phyloP scores from a whole-genome alignment of 768 basidiomycete genomes.

The Hygrocybe coccinea region DNA sequence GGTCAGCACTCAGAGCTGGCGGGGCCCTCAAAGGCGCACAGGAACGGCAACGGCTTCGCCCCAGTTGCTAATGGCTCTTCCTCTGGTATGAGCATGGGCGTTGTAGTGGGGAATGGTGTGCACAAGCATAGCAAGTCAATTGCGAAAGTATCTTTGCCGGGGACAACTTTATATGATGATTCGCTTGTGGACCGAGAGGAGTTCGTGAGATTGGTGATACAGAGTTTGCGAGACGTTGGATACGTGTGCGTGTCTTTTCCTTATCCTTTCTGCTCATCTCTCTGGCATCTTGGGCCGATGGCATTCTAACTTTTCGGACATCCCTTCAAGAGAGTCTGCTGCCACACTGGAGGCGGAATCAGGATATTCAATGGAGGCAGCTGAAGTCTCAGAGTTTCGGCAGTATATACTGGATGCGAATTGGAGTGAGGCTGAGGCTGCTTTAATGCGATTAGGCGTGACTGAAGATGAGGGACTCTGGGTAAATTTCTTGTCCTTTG shows the following conservation, averaged over 20 bases:
- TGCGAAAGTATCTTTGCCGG: slow-evolving; percentile 61
- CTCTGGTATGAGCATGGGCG: slow-evolving; percentile 13
- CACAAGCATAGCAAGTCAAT: slow-evolving; percentile 50
- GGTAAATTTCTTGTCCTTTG: slow-evolving; percentile 39
- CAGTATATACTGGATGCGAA: slow-evolving; percentile 71
- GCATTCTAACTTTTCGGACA: background rate
- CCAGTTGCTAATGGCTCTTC: slow-evolving; percentile 36
- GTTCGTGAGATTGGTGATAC: slow-evolving; percentile 82
- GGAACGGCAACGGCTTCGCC: slow-evolving; percentile 42
- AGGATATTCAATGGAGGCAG: slow-evolving; percentile 78
- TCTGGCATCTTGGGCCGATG: too few species aligned
- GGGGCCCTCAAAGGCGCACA: slow-evolving; percentile 35
- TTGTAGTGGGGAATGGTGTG: slow-evolving; percentile 44
- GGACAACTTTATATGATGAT: slow-evolving; percentile 73
- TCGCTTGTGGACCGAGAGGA: slow-evolving; percentile 82
- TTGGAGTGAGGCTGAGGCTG: slow-evolving; percentile 74
- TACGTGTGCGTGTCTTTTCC: slow-evolving; percentile 47
- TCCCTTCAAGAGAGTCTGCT: slow-evolving; percentile 67
- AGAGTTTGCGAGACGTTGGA: slow-evolving; percentile 86
- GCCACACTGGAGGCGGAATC: slow-evolving; percentile 88
- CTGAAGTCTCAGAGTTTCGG: slow-evolving; percentile 74
- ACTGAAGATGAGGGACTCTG: slow-evolving; percentile 60
- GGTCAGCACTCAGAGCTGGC: slow-evolving; percentile 39
- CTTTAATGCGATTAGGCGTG: slow-evolving; percentile 66
- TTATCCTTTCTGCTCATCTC: background rate